Base-by-base conservation (phyloP, 2,329 filamentous ascomycete species). In the Trichoderma koningiopsis region DNA sequence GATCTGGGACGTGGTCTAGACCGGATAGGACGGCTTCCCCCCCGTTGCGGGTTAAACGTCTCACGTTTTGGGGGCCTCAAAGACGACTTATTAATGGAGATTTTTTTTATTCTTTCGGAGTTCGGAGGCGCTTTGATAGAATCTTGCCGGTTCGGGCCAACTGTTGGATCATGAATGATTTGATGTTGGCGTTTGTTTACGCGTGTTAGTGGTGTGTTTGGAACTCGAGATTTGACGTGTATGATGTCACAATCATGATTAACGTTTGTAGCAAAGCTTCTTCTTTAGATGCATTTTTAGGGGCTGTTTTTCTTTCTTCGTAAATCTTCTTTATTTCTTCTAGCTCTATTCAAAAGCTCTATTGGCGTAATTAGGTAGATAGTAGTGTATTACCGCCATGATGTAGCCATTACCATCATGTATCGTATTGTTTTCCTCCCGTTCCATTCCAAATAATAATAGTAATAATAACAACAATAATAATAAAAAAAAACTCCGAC, bases 281-380 rank as follows among this genome's bases (percentile, higher is more conserved):
- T 47, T 27, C 5, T 19, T 19, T 19, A 19, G 11, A 40, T 19
- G 14, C 33, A 35, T 40, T 43, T 43, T 43, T 8, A 43, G 16
- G 6, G n/a, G 10, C n/a, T 43, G 3, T 43, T 43, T n/a, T 43
- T n/a, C 7, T n/a, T 35, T 35, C 3, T 47, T 33, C 4, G 10
- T 19, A 37, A 3, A 24, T 66, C 7, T 49, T 52, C 13, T 29
- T 57, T 7, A 27, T 52, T 58, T 19, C 62, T 37, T 67, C 53
- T 67, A 59, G 58, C 66, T 68, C 58, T 68, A 56, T 63, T 49
- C 58, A 55, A 68, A 43, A 57, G 66, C 66, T 63, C 59, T 68
- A 56, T 24, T 57, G 40, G 55, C 64, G 31, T 37, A 63, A 62
- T 63, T 62, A 62, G 43, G 59, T 63, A 64, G 67, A 35, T 63